These are phyloP conservation scores for Falciphora oryzae DNA, from an alignment of 2,329 filamentous ascomycete species.

Conservation along the genomic window DNA sequence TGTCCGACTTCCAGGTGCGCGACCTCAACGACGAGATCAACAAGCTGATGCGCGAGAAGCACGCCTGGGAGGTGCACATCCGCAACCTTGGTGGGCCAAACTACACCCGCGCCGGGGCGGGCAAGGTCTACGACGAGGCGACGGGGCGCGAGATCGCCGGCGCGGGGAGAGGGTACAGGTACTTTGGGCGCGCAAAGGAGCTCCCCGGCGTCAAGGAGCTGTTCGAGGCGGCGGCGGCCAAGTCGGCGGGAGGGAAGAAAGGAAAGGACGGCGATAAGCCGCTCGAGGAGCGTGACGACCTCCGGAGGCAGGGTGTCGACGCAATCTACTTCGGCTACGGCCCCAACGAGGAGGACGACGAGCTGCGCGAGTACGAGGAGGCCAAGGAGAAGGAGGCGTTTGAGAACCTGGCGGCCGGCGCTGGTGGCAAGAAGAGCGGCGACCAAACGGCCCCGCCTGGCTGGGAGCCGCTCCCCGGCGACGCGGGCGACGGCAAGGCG, in stretches of 20 bases:
- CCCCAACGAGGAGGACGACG: constrained; percentile 83
- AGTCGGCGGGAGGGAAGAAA: constrained; percentile 25
- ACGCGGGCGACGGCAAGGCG: constrained; percentile 71
- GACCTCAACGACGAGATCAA: constrained; percentile 99
- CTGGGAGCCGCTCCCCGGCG: constrained; percentile 85
- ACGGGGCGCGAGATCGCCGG: constrained; percentile 60
- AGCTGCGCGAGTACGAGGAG: constrained; percentile 72
- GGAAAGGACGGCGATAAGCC: constrained; percentile 44
- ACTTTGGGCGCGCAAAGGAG: constrained; percentile 86
- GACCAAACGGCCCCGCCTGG: constrained; percentile 53
- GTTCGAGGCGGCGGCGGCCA: constrained; percentile 70
- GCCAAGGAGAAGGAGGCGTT: constrained; percentile 78
- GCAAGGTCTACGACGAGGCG: constrained; percentile 66
- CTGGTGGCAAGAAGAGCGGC: constrained; percentile 29
- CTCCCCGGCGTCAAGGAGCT: constrained; percentile 94
- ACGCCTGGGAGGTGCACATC: constrained; percentile 98
- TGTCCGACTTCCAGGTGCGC: constrained; percentile 95
- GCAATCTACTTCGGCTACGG: constrained; percentile 96
- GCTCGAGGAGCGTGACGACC: constrained; percentile 61
- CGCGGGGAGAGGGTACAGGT: constrained; percentile 86
- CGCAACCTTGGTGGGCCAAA: constrained; percentile 93
- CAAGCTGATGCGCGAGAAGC: constrained; percentile 97
- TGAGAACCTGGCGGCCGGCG: constrained; percentile 57
- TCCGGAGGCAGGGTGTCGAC: constrained; percentile 68
- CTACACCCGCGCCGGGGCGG: constrained; percentile 71